These are phyloP conservation scores for Saksenaea oblongispora DNA, from an alignment of 371 early-diverging fungal genomes.

Conservation along the genomic window DNA sequence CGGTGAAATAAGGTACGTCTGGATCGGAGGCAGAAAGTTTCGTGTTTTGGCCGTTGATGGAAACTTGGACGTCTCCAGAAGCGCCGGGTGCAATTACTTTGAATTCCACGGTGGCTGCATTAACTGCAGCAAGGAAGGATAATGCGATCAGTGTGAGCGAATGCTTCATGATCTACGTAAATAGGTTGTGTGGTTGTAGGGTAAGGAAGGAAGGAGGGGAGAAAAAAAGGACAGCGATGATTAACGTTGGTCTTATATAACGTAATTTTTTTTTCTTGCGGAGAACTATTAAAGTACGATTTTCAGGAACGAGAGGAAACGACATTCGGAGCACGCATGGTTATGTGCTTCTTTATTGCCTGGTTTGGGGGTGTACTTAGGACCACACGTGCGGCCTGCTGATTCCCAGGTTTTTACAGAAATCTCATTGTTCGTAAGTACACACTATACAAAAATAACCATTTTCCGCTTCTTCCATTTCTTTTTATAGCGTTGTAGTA, in stretches of 20 bases:
- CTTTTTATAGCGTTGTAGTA: background rate
- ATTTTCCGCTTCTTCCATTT: background rate
- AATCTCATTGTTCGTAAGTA: slow-evolving; percentile 4
- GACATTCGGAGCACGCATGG: background rate
- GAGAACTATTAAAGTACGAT: background rate
- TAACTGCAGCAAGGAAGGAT: slow-evolving; percentile 21
- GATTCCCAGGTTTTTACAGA: slow-evolving; percentile 5
- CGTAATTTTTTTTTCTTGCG: background rate
- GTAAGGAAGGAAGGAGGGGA: background rate
- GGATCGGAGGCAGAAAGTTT: slow-evolving; percentile 42
- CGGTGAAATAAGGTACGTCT: slow-evolving; percentile 47
- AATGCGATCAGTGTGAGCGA: slow-evolving; percentile 22
- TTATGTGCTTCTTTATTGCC: background rate
- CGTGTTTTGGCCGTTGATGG: slow-evolving; percentile 43
- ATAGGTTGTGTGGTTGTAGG: background rate
- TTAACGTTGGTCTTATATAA: background rate
- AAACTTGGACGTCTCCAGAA: slow-evolving; percentile 42
- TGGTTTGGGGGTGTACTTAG: background rate
- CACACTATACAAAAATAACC: background rate
- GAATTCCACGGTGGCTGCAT: slow-evolving; percentile 48
- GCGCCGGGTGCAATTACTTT: slow-evolving; percentile 57
- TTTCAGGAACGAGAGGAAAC: background rate
- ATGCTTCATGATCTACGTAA: slow-evolving; percentile 21
- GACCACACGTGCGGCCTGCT: background rate
- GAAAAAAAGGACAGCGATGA: background rate